These are phyloP conservation scores for Trametopsis cervina DNA, from an alignment of 768 basidiomycete species.

Conservation along the genomic window DNA sequence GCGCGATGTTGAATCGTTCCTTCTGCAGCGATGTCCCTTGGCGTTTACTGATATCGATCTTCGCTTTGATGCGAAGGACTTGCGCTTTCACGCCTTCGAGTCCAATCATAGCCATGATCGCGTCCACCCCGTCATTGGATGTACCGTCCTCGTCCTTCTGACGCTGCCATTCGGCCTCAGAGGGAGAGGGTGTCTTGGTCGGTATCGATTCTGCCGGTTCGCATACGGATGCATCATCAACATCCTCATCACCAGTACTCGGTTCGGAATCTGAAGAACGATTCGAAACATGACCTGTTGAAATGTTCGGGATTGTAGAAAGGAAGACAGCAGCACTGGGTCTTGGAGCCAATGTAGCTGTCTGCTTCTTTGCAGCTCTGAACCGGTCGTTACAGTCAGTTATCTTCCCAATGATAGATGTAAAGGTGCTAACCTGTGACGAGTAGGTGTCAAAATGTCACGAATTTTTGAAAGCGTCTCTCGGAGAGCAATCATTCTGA, in stretches of 20 bases:
- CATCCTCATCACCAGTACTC: too few species aligned
- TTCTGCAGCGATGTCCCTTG: conserved; percentile 45
- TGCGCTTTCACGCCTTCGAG: conserved; percentile 58
- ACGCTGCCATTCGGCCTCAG: conserved; percentile 42
- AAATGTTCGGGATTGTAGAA: background rate
- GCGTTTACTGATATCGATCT: conserved; percentile 47
- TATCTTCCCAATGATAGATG: conserved; percentile 38
- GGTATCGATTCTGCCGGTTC: background rate
- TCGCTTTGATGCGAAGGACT: conserved; percentile 51
- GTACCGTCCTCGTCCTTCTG: conserved; percentile 51
- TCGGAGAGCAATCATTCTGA: conserved; percentile 32
- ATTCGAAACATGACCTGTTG: too few species aligned
- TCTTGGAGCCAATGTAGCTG: background rate
- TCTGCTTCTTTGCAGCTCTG: background rate
- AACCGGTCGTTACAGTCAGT: too few species aligned
- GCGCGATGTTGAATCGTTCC: conserved; percentile 53
- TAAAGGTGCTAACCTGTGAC: conserved; percentile 33
- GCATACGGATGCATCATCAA: background rate
- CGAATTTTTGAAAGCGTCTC: conserved; percentile 28
- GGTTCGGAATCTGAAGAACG: too few species aligned
- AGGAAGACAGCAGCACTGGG: background rate
- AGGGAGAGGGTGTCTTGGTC: conserved; percentile 4
- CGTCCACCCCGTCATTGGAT: conserved; percentile 46
- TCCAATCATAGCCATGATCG: conserved; percentile 64
- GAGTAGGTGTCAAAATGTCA: conserved; percentile 30